A percentile compares a stretch with the other conserved stretches of the same genome.
phyloP scores from a whole-genome alignment of 2,329 filamentous ascomycete genomes.

The Cordyceps cateniannulata region DNA sequence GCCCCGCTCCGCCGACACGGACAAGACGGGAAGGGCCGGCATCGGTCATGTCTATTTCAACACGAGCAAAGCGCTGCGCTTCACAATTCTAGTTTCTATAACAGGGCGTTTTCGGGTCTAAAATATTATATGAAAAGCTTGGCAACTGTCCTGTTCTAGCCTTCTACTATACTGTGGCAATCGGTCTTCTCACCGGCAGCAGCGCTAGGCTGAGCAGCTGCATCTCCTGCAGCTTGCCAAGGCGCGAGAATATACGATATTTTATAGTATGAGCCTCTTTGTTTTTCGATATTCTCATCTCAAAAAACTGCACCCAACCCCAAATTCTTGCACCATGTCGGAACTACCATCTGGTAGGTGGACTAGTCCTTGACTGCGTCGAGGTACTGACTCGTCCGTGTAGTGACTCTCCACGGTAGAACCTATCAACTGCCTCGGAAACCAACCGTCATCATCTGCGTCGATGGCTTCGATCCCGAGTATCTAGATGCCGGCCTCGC shows the following conservation, averaged over 20 bases:
- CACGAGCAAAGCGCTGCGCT: background rate
- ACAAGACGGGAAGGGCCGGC: background rate
- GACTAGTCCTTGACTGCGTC: background rate
- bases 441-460: conserved; percentile 34
- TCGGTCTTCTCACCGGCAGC: conserved; percentile 1
- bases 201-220: background rate
- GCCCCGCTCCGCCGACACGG: background rate
- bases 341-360: background rate
- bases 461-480: conserved; percentile 37
- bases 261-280: too few relatives aligned
- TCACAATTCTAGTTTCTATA: background rate
- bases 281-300: background rate
- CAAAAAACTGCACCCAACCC: too few relatives aligned
- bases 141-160: too few relatives aligned
- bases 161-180: too few relatives aligned
- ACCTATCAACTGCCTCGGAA: conserved; percentile 13
- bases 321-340: background rate
- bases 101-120: background rate
- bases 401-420: background rate
- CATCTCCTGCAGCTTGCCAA: background rate
- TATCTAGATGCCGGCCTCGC: conserved; percentile 30
- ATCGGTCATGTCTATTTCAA: background rate
- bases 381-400: background rate
- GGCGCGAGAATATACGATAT: too few relatives aligned
- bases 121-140: background rate